Evolutionary conservation across 2,329 filamentous ascomycete species (phyloP), one percentile per base, ranked within the genome.

Genomic region (Phoma sp.): DNA sequence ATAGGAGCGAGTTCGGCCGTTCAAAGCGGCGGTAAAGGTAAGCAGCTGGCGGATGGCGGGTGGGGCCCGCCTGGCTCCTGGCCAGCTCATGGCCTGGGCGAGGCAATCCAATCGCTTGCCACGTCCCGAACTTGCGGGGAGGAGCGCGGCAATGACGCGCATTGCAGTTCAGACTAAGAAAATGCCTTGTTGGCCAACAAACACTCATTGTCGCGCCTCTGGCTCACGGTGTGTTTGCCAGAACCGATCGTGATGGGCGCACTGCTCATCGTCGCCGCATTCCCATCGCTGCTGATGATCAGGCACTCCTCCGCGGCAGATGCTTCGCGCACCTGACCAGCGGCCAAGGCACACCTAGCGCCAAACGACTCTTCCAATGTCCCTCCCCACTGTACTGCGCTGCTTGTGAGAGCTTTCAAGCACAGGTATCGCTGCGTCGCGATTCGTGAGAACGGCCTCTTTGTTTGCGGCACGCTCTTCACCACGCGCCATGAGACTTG

Each of bases 401-500:
- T 45, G 38, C 33, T 34, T 45, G 39, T 33, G 9, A 39, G 33
- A 38, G 28, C 43, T 29, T 32, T 25, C 50, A 48, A 37, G 38
- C 43, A 29, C 43, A 38, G 14, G 26, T 14, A 29, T 43, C n/a
- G 47, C 42, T 36, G 45, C 56, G 47, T 49, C 37, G 46, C 47
- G 15, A 34, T 39, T 53, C 40, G 57, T 60, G 49, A 54, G 59
- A 59, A 50, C 46, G 53, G 28, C 43, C 49, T 48, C 52, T 34
- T 39, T 39, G 38, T 30, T 53, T 45, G 50, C 54, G 46, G 56
- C 48, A 53, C 57, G 42, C 30, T 34, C 10, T 49, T 51, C 28
- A 52, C 51, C 42, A 54, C 66, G 56, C 67, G 66, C 70, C 67
- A 73, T 73, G 70, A 61, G 47, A 65, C 57, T 67, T 59, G 61